Percentiles rank a stretch among this genome's conserved stretches.
These are phyloP conservation scores for Leucogyrophana mollusca DNA, from an alignment of 768 basidiomycete species.

Conservation along the genomic window DNA sequence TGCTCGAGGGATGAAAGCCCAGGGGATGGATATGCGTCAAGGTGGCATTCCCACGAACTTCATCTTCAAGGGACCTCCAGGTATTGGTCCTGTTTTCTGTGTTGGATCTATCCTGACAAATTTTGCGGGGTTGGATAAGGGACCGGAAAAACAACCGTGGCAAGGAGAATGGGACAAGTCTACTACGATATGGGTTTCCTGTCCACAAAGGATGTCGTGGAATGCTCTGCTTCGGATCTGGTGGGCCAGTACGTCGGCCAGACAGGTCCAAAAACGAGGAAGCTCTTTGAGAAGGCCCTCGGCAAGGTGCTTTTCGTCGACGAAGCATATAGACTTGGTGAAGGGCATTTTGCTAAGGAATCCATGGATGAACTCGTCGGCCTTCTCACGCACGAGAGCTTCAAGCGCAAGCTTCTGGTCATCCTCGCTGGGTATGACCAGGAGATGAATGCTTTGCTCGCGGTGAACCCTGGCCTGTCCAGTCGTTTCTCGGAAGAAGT, in stretches of 20 bases:
- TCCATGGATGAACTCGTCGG: slow-evolving; percentile 72
- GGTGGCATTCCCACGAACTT: slow-evolving; percentile 57
- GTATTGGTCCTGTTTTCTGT: too few species aligned
- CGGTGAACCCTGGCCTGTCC: slow-evolving; percentile 59
- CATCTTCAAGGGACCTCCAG: slow-evolving; percentile 73
- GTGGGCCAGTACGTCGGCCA: slow-evolving; percentile 72
- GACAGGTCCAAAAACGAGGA: slow-evolving; percentile 64
- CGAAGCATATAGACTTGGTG: slow-evolving; percentile 63
- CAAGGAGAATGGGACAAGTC: slow-evolving; percentile 60
- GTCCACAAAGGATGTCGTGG: slow-evolving; percentile 49
- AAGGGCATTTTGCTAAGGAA: slow-evolving; percentile 67
- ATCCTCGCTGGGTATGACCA: slow-evolving; percentile 70
- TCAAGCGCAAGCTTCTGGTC: slow-evolving; percentile 58
- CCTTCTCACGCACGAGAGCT: slow-evolving; percentile 56
- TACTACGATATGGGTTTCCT: slow-evolving; percentile 65
- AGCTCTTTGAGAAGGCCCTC: slow-evolving; percentile 61
- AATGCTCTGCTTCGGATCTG: slow-evolving; percentile 70
- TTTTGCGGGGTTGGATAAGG: slow-evolving; percentile 32
- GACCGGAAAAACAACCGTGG: slow-evolving; percentile 63
- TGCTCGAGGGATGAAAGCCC: slow-evolving; percentile 38
- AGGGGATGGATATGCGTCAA: slow-evolving; percentile 43
- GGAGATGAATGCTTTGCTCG: slow-evolving; percentile 61
- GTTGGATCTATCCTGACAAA: not conserved
- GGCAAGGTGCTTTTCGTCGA: slow-evolving; percentile 72
- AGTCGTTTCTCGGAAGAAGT: slow-evolving; percentile 69